Evolutionary conservation across 2,329 filamentous ascomycete species (phyloP).

Genomic region (Stagonosporopsis chrysanthemi): DNA sequence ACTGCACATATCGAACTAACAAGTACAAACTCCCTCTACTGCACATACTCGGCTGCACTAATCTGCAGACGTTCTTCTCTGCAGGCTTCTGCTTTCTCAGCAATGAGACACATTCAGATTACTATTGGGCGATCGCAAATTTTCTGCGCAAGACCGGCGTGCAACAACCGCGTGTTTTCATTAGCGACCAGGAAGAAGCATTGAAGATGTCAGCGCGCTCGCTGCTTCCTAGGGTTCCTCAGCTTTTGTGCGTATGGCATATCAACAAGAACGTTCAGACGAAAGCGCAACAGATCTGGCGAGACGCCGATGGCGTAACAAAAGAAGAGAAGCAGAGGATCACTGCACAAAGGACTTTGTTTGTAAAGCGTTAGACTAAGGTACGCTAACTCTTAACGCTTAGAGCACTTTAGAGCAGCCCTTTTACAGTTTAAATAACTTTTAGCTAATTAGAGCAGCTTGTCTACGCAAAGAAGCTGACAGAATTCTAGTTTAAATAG

Average conservation of each 20-base stretch:
- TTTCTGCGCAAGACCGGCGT: constrained; percentile 22
- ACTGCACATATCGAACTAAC: constrained; percentile 23
- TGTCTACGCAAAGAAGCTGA: constrained; percentile 22
- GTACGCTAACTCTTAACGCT: not conserved
- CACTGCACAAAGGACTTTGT: constrained; percentile 11
- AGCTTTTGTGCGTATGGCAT: constrained; percentile 4
- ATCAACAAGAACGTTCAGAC: constrained; percentile 25
- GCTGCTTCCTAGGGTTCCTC: constrained; percentile 17
- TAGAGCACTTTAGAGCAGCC: not conserved
- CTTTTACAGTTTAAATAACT: not conserved
- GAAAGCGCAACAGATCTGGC: constrained; percentile 20
- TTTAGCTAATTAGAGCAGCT: constrained; percentile 17
- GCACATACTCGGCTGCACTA: constrained; percentile 21
- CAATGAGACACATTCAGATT: constrained; percentile 18
- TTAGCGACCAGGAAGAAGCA: constrained; percentile 22
- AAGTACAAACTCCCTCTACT: constrained; percentile 23
- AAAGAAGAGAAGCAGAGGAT: constrained; percentile 22
- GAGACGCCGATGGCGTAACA: constrained; percentile 17
- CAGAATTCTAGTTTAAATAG: constrained; percentile 20
- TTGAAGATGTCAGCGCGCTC: constrained; percentile 18
- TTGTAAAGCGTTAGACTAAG: constrained; percentile 23
- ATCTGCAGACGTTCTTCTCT: constrained; percentile 25
- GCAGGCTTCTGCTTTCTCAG: constrained; percentile 24
- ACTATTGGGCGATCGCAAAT: constrained; percentile 21
- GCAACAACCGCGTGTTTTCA: constrained; percentile 20